These are phyloP conservation scores for Trichophyton schoenleinii DNA, from an alignment of 2,329 filamentous ascomycete species.

Conservation along the genomic window DNA sequence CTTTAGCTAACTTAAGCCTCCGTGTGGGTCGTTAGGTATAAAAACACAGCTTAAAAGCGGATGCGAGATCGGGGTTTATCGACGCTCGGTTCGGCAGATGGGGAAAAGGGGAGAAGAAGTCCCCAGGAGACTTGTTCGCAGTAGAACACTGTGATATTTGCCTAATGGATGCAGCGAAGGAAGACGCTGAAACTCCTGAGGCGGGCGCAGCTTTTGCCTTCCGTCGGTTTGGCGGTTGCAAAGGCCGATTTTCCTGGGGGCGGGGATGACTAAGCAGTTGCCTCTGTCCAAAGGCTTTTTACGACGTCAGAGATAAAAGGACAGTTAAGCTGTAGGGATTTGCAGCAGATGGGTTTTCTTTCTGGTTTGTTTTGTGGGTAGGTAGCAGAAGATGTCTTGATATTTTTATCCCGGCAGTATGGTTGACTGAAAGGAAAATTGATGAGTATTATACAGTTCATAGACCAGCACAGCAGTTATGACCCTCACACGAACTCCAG, in stretches of 20 bases:
- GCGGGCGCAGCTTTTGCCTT: background rate
- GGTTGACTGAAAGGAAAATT: background rate
- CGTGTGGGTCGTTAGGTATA: background rate
- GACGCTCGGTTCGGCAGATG: background rate
- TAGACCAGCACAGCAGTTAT: background rate
- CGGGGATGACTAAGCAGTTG: background rate
- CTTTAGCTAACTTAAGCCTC: background rate
- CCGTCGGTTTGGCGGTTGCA: background rate
- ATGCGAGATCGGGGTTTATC: background rate
- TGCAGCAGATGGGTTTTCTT: background rate
- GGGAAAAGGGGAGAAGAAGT: background rate
- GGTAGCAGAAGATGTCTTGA: background rate
- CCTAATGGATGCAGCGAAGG: too few species aligned
- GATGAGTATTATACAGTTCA: background rate
- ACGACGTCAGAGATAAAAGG: background rate
- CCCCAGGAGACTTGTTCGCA: background rate
- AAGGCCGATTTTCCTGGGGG: background rate
- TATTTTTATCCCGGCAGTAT: background rate
- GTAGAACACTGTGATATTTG: too few species aligned
- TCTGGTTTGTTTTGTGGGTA: too few species aligned
- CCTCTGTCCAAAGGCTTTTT: background rate
- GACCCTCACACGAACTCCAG: background rate
- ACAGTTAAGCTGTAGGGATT: background rate
- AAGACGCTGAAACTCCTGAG: too few species aligned
- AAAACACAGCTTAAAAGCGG: background rate